Evolutionary conservation across 345 rosid species (phyloP).

Genomic region (Salix brachista): DNA sequence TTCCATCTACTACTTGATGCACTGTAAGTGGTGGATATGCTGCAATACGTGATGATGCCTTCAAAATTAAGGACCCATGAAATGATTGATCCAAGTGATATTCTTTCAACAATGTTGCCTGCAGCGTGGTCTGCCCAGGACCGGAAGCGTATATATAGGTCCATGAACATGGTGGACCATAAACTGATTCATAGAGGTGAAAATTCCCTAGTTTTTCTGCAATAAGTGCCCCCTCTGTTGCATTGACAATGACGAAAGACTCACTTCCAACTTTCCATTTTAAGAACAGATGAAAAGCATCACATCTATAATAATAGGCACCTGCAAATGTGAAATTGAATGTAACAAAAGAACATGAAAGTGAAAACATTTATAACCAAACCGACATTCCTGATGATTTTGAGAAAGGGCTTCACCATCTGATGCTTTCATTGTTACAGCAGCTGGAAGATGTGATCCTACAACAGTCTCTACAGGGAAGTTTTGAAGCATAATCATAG

Average conservation of each 20-base stretch:
- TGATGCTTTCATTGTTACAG: slow-evolving; percentile 72
- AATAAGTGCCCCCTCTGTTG: slow-evolving; percentile 39
- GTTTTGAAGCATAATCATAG: slow-evolving; percentile 71
- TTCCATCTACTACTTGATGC: slow-evolving; percentile 70
- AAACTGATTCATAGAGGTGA: slow-evolving; percentile 27
- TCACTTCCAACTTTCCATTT: slow-evolving; percentile 79
- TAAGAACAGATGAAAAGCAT: slow-evolving; percentile 64
- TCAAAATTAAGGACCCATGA: slow-evolving; percentile 49
- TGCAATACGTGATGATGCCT: slow-evolving; percentile 70
- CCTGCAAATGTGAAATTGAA: slow-evolving; percentile 47
- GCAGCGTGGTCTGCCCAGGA: slow-evolving; percentile 69
- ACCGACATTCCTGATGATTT: slow-evolving; percentile 17
- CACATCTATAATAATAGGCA: slow-evolving; percentile 61
- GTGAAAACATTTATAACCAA: slow-evolving; percentile 17
- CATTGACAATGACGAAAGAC: slow-evolving; percentile 58
- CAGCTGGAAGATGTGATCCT: slow-evolving; percentile 73
- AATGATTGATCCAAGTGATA: slow-evolving; percentile 45
- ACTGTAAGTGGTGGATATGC: slow-evolving; percentile 68
- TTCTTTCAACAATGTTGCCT: slow-evolving; percentile 71
- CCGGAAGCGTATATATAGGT: slow-evolving; percentile 56
- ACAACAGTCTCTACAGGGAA: slow-evolving; percentile 82
- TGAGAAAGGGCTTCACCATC: slow-evolving; percentile 48
- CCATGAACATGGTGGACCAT: slow-evolving; percentile 78
- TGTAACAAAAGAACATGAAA: slow-evolving; percentile 21
- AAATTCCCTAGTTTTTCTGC: slow-evolving; percentile 24